These are phyloP conservation scores for Lasiosphaeris hirsuta DNA, from an alignment of 495 filamentous ascomycete genomes.

Conservation along the genomic window DNA sequence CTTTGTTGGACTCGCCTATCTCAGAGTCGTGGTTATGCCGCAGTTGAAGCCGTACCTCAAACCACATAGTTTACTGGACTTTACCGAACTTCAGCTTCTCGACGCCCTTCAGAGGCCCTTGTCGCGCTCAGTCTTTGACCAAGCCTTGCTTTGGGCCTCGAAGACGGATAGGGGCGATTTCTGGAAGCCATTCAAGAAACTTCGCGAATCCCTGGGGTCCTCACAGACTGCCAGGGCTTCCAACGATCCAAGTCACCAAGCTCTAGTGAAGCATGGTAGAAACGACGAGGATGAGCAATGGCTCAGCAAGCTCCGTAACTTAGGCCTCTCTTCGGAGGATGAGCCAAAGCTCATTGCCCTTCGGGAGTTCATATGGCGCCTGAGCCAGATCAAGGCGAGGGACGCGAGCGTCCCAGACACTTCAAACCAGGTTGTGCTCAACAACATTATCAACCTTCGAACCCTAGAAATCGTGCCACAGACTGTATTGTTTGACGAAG, in stretches of 20 bases:
- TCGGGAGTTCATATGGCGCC: slow-evolving; percentile 87
- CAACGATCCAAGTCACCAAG: slow-evolving; percentile 30
- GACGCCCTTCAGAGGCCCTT: slow-evolving; percentile 82
- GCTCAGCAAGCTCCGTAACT: slow-evolving; percentile 76
- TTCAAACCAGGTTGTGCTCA: slow-evolving; percentile 38
- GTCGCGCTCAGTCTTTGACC: slow-evolving; percentile 74
- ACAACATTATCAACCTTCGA: slow-evolving; percentile 66
- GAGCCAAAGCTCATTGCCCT: slow-evolving; percentile 86
- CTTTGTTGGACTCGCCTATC: slow-evolving; percentile 78
- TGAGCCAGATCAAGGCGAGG: slow-evolving; percentile 65
- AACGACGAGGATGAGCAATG: slow-evolving; percentile 98
- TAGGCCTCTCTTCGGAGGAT: slow-evolving; percentile 79
- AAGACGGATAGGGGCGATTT: slow-evolving; percentile 77
- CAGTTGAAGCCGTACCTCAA: slow-evolving; percentile 82
- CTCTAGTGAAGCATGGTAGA: slow-evolving; percentile 50
- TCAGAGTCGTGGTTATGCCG: slow-evolving; percentile 75
- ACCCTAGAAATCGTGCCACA: slow-evolving; percentile 72
- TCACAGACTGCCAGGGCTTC: slow-evolving; percentile 31
- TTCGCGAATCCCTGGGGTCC: slow-evolving; percentile 61
- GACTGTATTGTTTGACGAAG: slow-evolving; percentile 88
- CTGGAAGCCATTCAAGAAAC: slow-evolving; percentile 71
- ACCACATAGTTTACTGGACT: slow-evolving; percentile 51
- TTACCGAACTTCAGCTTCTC: slow-evolving; percentile 71
- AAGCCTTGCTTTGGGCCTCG: slow-evolving; percentile 80
- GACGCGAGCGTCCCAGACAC: slow-evolving; percentile 40